These are phyloP conservation scores for Rauvolfia tetraphylla DNA, from an alignment of 257 asterid species.

Conservation along the genomic window DNA sequence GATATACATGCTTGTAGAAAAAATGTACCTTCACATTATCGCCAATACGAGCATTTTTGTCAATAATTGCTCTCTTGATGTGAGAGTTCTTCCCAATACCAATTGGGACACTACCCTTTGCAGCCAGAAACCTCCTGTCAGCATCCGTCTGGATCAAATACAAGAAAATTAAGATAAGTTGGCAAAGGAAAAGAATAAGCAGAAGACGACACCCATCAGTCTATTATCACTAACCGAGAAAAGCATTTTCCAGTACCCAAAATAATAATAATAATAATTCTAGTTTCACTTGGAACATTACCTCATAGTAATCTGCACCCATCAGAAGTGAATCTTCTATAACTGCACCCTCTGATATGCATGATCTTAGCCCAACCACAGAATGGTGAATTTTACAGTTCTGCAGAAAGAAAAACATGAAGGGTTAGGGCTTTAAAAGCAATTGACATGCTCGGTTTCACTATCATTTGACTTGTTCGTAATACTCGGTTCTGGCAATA, in stretches of 20 bases:
- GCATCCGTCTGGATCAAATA: slow-evolving; percentile 63
- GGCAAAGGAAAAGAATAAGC: neutral
- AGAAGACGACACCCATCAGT: neutral
- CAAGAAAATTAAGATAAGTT: slow-evolving; percentile 2
- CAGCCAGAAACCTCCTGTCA: slow-evolving; percentile 59
- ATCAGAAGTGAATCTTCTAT: slow-evolving; percentile 81
- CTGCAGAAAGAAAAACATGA: slow-evolving; percentile 32
- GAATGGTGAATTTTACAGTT: slow-evolving; percentile 94
- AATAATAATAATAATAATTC: neutral
- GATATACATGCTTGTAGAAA: neutral
- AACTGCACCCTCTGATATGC: slow-evolving; percentile 89
- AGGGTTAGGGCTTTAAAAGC: neutral
- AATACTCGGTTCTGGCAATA: no score
- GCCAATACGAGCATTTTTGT: slow-evolving; percentile 91
- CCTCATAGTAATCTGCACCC: slow-evolving; percentile 98
- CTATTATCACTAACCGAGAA: neutral
- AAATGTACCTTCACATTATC: slow-evolving; percentile 63
- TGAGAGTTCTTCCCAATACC: slow-evolving; percentile 84
- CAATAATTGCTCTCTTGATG: slow-evolving; percentile 84
- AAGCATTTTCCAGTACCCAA: neutral
- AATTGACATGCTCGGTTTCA: neutral
- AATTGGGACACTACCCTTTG: slow-evolving; percentile 78
- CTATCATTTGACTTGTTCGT: neutral
- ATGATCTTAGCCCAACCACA: slow-evolving; percentile 92
- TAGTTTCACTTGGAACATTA: slow-evolving; percentile 25